Evolutionary conservation across 371 early-diverging fungal genomes (phyloP).

Genomic region (Haplosporangium sp.): DNA sequence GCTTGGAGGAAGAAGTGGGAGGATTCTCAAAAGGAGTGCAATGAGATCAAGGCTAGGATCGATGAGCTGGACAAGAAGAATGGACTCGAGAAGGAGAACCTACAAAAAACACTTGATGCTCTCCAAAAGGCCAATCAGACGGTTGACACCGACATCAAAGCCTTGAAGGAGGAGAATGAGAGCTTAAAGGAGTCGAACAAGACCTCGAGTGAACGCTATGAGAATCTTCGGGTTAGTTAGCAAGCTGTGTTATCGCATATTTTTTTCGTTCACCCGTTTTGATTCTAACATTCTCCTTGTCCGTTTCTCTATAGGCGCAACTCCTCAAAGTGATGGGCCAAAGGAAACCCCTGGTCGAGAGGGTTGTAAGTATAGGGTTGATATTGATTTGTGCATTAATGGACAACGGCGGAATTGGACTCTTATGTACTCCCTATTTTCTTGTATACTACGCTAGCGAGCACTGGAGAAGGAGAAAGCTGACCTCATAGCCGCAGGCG

Average conservation of each 20-base stretch:
- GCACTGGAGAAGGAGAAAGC: too few species aligned
- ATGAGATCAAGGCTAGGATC: constrained; percentile 15
- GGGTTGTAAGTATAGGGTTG: constrained; percentile 14
- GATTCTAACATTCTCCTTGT: not conserved
- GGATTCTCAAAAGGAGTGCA: constrained; percentile 31
- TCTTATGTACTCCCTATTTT: too few species aligned
- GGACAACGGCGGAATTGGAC: too few species aligned
- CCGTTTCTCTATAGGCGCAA: not conserved
- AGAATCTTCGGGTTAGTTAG: constrained; percentile 22
- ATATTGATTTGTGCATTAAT: not conserved
- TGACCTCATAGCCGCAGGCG: not conserved
- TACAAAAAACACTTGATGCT: constrained; percentile 23
- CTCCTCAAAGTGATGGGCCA: constrained; percentile 12
- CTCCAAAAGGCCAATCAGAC: constrained; percentile 17
- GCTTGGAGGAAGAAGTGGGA: constrained; percentile 39
- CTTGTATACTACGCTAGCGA: too few species aligned
- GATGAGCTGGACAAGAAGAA: constrained; percentile 36
- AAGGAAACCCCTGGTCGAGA: constrained; percentile 21
- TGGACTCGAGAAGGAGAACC: constrained; percentile 20
- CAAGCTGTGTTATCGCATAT: not conserved
- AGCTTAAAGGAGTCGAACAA: constrained; percentile 20
- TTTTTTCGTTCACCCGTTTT: not conserved
- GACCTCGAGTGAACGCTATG: constrained; percentile 20
- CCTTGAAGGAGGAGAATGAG: constrained; percentile 39
- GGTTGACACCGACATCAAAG: constrained; percentile 29